phyloP scores from a whole-genome alignment of 2,329 filamentous ascomycete genomes.

The Daldinia eschscholtzii region DNA sequence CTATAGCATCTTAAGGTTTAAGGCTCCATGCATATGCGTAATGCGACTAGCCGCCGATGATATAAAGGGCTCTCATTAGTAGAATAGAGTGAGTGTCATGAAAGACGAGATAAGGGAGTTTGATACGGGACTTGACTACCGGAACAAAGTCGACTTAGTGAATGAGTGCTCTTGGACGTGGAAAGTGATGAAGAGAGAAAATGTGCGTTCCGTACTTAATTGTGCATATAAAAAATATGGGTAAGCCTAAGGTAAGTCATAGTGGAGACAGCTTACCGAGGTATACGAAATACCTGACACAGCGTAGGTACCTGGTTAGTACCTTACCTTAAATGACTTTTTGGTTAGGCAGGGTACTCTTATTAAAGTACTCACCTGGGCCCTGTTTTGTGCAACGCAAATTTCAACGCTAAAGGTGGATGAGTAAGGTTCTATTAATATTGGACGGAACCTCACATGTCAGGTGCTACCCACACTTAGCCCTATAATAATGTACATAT shows the following conservation, averaged over 20 bases:
- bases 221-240: neutral
- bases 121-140: slow-evolving; percentile 5
- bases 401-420: too few relatives aligned
- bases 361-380: too few relatives aligned
- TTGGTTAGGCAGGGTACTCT: neutral
- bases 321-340: neutral
- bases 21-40: slow-evolving; percentile 38
- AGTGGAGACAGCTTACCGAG: neutral
- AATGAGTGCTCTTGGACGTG: slow-evolving; percentile 34
- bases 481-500: too few relatives aligned
- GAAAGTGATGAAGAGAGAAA: slow-evolving; percentile 4
- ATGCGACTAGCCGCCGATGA: slow-evolving; percentile 34
- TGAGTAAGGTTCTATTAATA: too few relatives aligned
- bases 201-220: neutral
- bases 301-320: neutral
- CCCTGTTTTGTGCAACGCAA: too few relatives aligned
- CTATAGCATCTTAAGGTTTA: slow-evolving; percentile 31
- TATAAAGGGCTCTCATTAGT: slow-evolving; percentile 28
- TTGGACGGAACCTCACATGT: too few relatives aligned
- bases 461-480: too few relatives aligned
- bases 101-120: slow-evolving; percentile 30
- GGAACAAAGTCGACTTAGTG: slow-evolving; percentile 7
- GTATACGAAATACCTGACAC: neutral
- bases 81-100: slow-evolving; percentile 7
- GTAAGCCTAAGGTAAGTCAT: slow-evolving; percentile 1